A percentile compares a stretch with the other conserved stretches of the same genome.
Conservation (phyloP, 2,329 filamentous ascomycete genomes). For the Arthrobotrys megalospora region DNA sequence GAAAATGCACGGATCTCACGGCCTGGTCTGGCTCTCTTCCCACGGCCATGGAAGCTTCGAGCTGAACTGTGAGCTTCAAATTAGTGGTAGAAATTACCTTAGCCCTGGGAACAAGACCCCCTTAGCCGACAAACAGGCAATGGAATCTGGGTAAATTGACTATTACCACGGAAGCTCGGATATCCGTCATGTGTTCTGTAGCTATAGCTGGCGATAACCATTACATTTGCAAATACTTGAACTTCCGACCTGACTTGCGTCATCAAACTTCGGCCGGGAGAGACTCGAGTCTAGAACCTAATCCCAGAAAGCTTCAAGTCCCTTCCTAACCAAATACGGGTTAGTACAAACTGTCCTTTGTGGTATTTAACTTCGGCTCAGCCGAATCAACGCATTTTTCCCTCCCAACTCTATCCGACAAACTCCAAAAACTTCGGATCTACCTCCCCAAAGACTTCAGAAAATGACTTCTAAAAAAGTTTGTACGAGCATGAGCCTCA, state of each 20-base stretch:
- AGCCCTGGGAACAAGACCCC: too few relatives aligned
- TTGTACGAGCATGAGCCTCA: slow-evolving; percentile 20
- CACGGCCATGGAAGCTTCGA: background rate
- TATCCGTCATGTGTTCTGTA: background rate
- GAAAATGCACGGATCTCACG: background rate
- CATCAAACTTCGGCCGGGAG: background rate
- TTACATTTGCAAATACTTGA: background rate
- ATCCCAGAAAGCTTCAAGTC: background rate
- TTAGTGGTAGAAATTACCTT: too few relatives aligned
- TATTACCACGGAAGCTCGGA: background rate
- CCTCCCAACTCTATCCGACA: background rate
- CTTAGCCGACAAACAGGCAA: too few relatives aligned
- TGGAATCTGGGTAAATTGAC: too few relatives aligned
- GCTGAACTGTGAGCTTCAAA: too few relatives aligned
- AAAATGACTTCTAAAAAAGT: background rate
- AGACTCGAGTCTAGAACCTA: slow-evolving; percentile 20
- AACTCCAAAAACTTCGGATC: background rate
- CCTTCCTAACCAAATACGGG: slow-evolving; percentile 3
- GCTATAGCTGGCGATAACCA: too few relatives aligned
- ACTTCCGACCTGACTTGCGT: background rate
- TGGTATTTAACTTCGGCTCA: slow-evolving; percentile 32
- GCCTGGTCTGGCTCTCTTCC: too few relatives aligned
- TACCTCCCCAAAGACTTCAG: too few relatives aligned
- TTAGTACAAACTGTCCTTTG: background rate
- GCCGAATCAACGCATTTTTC: slow-evolving; percentile 23